Conservation (phyloP, 116 monocot genomes). For the Posidonia oceanica region DNA sequence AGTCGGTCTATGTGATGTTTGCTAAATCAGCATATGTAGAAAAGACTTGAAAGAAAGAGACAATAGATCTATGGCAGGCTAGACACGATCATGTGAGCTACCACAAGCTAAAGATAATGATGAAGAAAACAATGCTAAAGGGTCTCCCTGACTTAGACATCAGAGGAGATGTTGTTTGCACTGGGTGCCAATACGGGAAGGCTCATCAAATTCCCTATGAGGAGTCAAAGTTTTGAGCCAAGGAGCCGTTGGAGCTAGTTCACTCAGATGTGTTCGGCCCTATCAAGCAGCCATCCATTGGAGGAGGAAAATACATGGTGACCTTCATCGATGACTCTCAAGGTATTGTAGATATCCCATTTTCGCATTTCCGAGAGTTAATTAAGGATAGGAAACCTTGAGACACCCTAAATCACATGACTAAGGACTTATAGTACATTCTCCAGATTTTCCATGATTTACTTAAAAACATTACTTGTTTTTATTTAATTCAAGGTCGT, state of each 20-base stretch:
- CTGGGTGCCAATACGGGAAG: background rate
- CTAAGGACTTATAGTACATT: no score
- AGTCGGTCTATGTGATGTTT: conserved; percentile 11
- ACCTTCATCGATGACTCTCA: conserved; percentile 6
- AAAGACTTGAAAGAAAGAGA: conserved; percentile 5
- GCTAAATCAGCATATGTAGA: conserved; percentile 4
- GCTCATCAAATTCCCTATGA: background rate
- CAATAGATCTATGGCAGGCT: conserved; percentile 1
- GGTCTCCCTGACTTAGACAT: background rate
- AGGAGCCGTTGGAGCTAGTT: background rate
- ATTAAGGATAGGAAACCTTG: no score
- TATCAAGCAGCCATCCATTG: conserved; percentile 7
- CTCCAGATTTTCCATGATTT: no score
- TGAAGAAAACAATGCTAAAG: background rate
- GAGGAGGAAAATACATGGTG: conserved; percentile 6
- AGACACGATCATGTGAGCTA: conserved; percentile 1
- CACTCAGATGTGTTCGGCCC: conserved; percentile 5
- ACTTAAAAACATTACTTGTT: no score
- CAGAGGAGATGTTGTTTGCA: background rate
- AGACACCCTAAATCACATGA: no score
- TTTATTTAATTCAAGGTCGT: no score
- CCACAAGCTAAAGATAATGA: conserved; percentile 6
- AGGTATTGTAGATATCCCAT: no score
- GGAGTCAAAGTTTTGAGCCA: background rate
- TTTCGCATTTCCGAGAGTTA: no score